Conservation (phyloP, 75 land plant genomes). For the Picea sitchensis region DNA sequence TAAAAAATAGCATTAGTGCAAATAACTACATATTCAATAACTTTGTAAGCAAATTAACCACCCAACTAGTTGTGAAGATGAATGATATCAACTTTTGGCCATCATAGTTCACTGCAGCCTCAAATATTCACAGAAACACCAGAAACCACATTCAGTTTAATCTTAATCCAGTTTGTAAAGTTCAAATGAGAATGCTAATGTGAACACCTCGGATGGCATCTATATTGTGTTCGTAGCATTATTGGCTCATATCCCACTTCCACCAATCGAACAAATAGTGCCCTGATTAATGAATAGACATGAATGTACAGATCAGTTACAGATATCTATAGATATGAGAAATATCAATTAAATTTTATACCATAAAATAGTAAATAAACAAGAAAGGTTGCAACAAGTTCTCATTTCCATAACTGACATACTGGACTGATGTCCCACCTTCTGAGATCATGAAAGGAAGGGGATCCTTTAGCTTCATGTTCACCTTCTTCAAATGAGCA, state of each 20-base stretch:
- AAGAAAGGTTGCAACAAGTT: not conserved
- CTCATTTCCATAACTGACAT: not conserved
- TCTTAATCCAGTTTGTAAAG: not conserved
- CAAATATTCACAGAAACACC: not conserved
- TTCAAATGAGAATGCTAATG: not conserved
- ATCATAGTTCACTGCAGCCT: not conserved
- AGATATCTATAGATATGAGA: not conserved
- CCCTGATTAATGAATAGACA: slow-evolving; percentile 11
- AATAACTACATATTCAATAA: not conserved
- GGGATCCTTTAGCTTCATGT: not conserved
- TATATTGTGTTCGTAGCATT: slow-evolving; percentile 27
- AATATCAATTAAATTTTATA: no score
- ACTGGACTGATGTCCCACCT: slow-evolving; percentile 1
- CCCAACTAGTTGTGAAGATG: not conserved
- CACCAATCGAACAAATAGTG: slow-evolving; percentile 28
- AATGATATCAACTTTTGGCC: not conserved
- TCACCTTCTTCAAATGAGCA: slow-evolving; percentile 8
- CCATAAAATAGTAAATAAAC: not conserved
- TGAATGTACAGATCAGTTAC: not conserved
- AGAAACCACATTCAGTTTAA: not conserved
- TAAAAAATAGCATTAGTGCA: not conserved
- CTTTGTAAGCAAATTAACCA: not conserved
- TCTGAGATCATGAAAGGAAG: slow-evolving; percentile 9
- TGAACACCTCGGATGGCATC: slow-evolving; percentile 33
- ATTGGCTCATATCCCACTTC: slow-evolving; percentile 14